Conservation (phyloP, 2,329 filamentous ascomycete species). For the Ophiostoma fasciatum region DNA sequence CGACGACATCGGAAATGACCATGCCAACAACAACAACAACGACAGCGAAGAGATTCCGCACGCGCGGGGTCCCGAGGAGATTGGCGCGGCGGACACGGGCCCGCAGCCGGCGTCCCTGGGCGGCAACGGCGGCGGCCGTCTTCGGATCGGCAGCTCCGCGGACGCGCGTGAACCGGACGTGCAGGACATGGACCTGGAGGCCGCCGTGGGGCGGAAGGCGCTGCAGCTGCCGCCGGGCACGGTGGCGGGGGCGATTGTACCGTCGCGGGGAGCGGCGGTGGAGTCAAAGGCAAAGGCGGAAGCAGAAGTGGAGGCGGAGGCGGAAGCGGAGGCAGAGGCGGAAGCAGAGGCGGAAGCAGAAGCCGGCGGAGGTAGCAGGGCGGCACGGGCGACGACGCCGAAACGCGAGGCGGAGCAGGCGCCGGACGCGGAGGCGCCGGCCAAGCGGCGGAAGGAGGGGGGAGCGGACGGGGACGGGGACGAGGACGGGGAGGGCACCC, state of each 20-base stretch:
- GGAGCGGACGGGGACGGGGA: no score
- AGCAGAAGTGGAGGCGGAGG: constrained; percentile 12
- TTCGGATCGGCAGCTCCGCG: constrained; percentile 13
- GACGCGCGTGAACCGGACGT: constrained; percentile 26
- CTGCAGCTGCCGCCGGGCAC: constrained; percentile 12
- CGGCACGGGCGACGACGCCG: constrained; percentile 16
- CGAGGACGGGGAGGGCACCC: no score
- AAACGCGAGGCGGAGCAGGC: constrained; percentile 43
- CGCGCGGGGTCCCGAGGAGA: constrained; percentile 67
- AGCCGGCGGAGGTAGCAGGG: background rate
- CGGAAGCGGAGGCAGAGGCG: constrained; percentile 16
- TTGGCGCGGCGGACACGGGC: constrained; percentile 78
- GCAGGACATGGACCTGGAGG: constrained; percentile 44
- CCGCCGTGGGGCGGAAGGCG: constrained; percentile 41
- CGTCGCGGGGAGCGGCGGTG: no score
- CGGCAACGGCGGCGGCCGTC: constrained; percentile 9
- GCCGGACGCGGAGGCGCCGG: constrained; percentile 18
- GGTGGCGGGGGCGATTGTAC: constrained; percentile 6
- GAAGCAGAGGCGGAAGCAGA: no score
- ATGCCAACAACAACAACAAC: no score
- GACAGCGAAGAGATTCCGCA: constrained; percentile 64
- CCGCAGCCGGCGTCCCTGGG: constrained; percentile 39
- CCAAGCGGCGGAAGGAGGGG: constrained; percentile 37
- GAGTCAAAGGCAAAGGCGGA: no score
- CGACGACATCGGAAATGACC: no score